These are phyloP conservation scores for Rhodamnia rubescens DNA, from an alignment of 345 rosid species.

Conservation along the genomic window DNA sequence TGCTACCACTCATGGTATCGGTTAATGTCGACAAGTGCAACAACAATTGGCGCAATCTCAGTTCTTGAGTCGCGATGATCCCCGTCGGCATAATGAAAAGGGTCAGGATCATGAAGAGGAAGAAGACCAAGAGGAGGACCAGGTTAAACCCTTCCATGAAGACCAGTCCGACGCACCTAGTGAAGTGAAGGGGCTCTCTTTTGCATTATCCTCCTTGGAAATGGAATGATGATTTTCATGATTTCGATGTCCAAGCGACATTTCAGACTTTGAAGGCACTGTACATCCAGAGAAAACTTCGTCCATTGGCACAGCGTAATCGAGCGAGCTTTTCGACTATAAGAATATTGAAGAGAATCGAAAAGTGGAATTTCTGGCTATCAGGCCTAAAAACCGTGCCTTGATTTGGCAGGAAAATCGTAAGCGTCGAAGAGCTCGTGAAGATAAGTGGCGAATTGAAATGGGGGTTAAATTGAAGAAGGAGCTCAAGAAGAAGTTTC, in stretches of 20 bases:
- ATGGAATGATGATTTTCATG: not conserved
- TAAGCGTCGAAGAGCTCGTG: not conserved
- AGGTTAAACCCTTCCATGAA: not conserved
- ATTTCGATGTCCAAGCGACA: not conserved
- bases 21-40: not conserved
- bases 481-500: not conserved
- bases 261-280: not conserved
- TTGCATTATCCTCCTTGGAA: not conserved
- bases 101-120: not conserved
- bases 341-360: not conserved
- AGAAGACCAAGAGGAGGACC: not conserved
- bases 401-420: not conserved
- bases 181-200: not conserved
- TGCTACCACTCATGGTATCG: not conserved
- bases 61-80: not conserved
- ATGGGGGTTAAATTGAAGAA: not conserved
- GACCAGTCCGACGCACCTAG: not conserved
- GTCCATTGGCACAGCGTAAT: not conserved
- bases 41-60: not conserved
- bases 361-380: not conserved
- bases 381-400: not conserved
- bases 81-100: not conserved
- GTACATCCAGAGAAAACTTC: not conserved
- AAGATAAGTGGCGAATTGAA: not conserved
- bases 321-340: not conserved